Base-by-base conservation (phyloP, 2,329 filamentous ascomycete species). In the Aspergillus calidoustus region DNA sequence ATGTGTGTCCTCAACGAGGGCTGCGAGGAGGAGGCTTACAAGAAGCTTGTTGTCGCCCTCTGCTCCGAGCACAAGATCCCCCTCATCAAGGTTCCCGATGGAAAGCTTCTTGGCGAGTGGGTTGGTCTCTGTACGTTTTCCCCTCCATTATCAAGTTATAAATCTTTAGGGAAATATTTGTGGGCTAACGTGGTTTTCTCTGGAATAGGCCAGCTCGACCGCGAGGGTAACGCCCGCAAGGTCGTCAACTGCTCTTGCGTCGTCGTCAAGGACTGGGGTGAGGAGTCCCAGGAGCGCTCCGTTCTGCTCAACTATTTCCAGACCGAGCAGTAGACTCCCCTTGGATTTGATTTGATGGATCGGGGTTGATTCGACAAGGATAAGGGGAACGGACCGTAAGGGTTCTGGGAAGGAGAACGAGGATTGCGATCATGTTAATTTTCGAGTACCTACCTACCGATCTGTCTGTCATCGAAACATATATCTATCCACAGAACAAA, bases 191-290 rank as follows among this genome's bases (percentile, higher is more conserved):
- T n/a, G 53, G 7, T 22, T 53, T 53, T 28, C 41, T 41, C 62
- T 44, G n/a, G n/a, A 54, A 68, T 65, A 97, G 94, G 94, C 86
- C 93, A 97, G 75, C 89, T 99, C 77, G 95, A 99, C 87, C 94
- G 95, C 80, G 95, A 99, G 86, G 95, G 95, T 77, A 99, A 99
- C 84, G 93, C 95, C 78, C 92, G 95, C 84, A 99, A 99, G 91
- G 94, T 99, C 74, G 95, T 99, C 86, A 99, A 99, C 91, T 99
- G 95, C 93, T 98, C 94, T 79, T 98, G 95, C 88, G 95, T 99
- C 77, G 95, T 99, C 68, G 95, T 99, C 79, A 94, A 95, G 87
- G 93, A 99, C 84, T 99, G 95, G 95, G 95, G 95, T 88, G 95
- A 98, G 89, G 95, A 99, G 87, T 96, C 91, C 73, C 93, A 96